Evolutionary conservation across 169 alveolate species (phyloP).

Genomic region (Fabrea salina): DNA sequence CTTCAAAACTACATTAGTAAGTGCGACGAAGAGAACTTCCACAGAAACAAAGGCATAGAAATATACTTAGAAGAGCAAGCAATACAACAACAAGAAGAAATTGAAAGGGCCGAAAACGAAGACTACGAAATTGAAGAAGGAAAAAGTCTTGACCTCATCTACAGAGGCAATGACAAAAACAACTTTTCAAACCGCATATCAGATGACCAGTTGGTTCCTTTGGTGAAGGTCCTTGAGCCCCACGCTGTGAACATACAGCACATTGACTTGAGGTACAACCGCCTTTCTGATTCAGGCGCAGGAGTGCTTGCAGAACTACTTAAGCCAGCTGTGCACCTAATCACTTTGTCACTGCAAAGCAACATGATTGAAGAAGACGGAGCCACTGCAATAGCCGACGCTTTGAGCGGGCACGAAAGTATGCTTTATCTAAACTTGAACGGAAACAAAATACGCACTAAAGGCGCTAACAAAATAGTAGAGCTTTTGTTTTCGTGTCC

Average conservation of each 20-base stretch:
- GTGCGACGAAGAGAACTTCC: neutral
- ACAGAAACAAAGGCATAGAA: neutral
- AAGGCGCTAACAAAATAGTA: constrained; percentile 69
- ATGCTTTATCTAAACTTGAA: constrained; percentile 59
- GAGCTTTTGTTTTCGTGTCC: constrained; percentile 59
- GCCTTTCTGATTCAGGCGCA: constrained; percentile 64
- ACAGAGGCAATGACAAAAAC: constrained; percentile 67
- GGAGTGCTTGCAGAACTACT: constrained; percentile 48
- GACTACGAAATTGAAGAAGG: constrained; percentile 35
- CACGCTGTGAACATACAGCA: constrained; percentile 58
- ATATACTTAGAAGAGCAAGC: constrained; percentile 13
- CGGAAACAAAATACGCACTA: constrained; percentile 59
- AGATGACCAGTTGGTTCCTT: constrained; percentile 59
- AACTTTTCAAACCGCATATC: constrained; percentile 55
- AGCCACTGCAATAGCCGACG: constrained; percentile 55
- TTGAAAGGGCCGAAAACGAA: neutral
- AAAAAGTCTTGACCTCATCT: constrained; percentile 57
- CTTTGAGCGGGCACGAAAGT: constrained; percentile 47
- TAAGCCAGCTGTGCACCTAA: constrained; percentile 40
- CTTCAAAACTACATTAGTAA: neutral
- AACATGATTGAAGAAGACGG: constrained; percentile 63
- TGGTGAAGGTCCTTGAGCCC: constrained; percentile 47
- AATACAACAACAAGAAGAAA: neutral
- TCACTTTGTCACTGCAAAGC: constrained; percentile 63
- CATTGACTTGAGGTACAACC: constrained; percentile 67